A percentile compares a stretch with the other conserved stretches of the same genome.
Evolutionary conservation across 306 rosid species (phyloP).

Genomic region (Malus fusca): DNA sequence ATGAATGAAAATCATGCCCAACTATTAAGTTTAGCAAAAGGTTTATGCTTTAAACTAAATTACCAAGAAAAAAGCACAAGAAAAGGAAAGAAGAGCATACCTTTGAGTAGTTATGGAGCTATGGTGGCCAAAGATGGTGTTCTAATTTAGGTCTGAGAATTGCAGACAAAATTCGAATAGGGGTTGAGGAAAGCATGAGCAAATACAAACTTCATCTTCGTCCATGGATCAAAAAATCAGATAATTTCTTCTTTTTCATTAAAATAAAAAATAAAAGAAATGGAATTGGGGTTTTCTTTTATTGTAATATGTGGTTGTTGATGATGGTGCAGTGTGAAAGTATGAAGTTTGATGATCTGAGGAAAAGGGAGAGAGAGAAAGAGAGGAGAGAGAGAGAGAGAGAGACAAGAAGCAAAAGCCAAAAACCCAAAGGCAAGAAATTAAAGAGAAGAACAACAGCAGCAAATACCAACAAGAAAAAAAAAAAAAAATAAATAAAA

Average conservation of each 20-base stretch:
- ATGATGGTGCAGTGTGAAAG: background rate
- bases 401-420: background rate
- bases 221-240: slow-evolving; percentile 22
- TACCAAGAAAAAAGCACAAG: background rate
- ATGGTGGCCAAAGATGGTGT: background rate
- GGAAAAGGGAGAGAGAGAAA: background rate
- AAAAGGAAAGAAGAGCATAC: background rate
- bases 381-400: background rate
- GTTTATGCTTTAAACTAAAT: background rate
- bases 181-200: background rate
- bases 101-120: background rate
- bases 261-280: background rate
- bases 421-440: background rate
- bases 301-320: background rate
- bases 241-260: background rate
- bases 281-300: background rate
- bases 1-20: background rate
- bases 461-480: background rate
- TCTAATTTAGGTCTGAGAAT: slow-evolving; percentile 3
- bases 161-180: background rate
- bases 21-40: background rate
- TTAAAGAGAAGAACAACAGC: background rate
- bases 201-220: background rate
- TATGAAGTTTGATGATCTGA: background rate
- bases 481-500: background rate